Conservation (phyloP, 345 rosid species). For the Erysimum cheiranthoides region DNA sequence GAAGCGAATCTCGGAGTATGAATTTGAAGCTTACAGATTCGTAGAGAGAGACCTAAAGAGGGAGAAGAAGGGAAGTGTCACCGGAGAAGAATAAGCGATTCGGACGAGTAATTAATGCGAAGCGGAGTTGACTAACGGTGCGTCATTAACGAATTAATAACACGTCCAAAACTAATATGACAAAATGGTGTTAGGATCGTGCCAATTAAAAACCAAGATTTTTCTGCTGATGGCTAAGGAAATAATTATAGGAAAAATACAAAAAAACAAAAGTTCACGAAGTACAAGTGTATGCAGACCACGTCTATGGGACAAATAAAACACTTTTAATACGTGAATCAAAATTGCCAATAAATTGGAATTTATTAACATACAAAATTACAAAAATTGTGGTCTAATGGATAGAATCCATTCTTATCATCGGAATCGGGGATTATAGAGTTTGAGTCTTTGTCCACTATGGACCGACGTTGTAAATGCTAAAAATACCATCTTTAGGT, state of each 20-base stretch:
- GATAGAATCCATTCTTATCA: too few relatives aligned
- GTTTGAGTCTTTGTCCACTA: too few relatives aligned
- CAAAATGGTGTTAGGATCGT: slow-evolving; percentile 40
- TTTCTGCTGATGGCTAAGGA: neutral
- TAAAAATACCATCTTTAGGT: neutral
- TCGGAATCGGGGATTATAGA: too few relatives aligned
- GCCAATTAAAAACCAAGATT: slow-evolving; percentile 22
- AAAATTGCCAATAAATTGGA: neutral
- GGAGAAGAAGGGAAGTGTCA: slow-evolving; percentile 12
- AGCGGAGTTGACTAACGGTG: slow-evolving; percentile 37
- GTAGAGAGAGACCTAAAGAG: neutral
- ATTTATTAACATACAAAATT: too few relatives aligned
- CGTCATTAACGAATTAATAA: slow-evolving; percentile 13
- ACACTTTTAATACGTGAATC: neutral
- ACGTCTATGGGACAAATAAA: neutral
- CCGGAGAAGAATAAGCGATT: slow-evolving; percentile 32
- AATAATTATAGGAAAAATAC: neutral
- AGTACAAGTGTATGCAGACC: slow-evolving; percentile 8
- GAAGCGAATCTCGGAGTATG: slow-evolving; percentile 1
- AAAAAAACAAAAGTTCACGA: neutral
- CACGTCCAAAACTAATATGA: neutral
- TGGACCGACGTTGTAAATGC: neutral
- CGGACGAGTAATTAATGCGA: slow-evolving; percentile 17
- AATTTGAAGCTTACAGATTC: slow-evolving; percentile 23
- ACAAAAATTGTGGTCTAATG: too few relatives aligned